Evolutionary conservation across 2,329 filamentous ascomycete species (phyloP).

Genomic region (Macrophomina phaseolina): DNA sequence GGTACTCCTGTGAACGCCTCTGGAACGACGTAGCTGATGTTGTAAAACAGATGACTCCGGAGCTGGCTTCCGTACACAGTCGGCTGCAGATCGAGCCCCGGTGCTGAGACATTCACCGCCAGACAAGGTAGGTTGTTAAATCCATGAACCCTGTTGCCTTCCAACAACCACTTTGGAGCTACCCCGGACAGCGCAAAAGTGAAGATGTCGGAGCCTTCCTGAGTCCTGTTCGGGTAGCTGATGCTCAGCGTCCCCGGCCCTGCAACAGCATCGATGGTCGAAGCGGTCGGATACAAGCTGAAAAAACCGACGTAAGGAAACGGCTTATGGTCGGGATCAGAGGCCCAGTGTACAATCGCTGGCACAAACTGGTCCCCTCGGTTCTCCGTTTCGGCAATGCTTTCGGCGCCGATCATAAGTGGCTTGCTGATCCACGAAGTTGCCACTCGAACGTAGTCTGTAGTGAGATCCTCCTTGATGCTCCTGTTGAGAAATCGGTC

Average conservation of each 20-base stretch:
- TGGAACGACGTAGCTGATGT: conserved; percentile 55
- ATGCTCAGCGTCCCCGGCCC: conserved; percentile 30
- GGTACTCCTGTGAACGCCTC: conserved; percentile 47
- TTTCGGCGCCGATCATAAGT: conserved; percentile 52
- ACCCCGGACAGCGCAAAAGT: not conserved
- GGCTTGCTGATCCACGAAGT: conserved; percentile 51
- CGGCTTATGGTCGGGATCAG: conserved; percentile 47
- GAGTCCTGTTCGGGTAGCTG: not conserved
- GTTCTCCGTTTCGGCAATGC: conserved; percentile 45
- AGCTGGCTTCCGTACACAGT: conserved; percentile 47
- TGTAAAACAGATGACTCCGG: conserved; percentile 53
- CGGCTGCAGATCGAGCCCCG: conserved; percentile 45
- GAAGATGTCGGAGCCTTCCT: not conserved
- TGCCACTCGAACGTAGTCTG: conserved; percentile 39
- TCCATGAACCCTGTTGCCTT: not conserved
- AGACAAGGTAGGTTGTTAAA: conserved; percentile 39
- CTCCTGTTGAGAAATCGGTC: not conserved
- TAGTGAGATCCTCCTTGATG: conserved; percentile 5
- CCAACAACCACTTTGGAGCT: not conserved
- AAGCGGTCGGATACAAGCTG: conserved; percentile 50
- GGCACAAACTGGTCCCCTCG: conserved; percentile 44
- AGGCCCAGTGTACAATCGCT: conserved; percentile 55
- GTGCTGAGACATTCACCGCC: conserved; percentile 45
- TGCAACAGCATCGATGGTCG: conserved; percentile 50
- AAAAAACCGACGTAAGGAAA: conserved; percentile 50